Conservation (phyloP, 2,329 filamentous ascomycete genomes). For the Cyclaneusma minus region DNA sequence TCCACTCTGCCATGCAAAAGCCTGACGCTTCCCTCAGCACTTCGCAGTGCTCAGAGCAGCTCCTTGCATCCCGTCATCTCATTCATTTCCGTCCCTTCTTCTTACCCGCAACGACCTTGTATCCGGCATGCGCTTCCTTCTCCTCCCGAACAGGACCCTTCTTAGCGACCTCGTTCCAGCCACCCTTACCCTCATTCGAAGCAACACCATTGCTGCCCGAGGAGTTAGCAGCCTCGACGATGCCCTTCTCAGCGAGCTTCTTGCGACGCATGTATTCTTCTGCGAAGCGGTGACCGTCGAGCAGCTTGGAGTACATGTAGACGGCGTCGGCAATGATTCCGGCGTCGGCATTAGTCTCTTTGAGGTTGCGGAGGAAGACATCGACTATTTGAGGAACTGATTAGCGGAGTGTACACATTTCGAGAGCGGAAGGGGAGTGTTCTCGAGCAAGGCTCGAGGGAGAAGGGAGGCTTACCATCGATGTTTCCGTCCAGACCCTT, state of each 20-base stretch:
- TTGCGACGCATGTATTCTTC: slow-evolving; percentile 90
- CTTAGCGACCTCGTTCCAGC: slow-evolving; percentile 97
- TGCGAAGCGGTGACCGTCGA: slow-evolving; percentile 85
- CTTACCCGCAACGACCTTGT: slow-evolving; percentile 81
- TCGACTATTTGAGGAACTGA: slow-evolving; percentile 36
- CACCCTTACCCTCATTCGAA: slow-evolving; percentile 45
- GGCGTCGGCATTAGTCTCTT: slow-evolving; percentile 60
- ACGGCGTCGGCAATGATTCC: slow-evolving; percentile 81
- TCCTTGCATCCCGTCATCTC: too few species aligned
- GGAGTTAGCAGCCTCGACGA: slow-evolving; percentile 50
- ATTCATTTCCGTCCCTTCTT: slow-evolving; percentile 73
- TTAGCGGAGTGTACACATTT: slow-evolving; percentile 17
- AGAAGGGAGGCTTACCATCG: slow-evolving; percentile 34
- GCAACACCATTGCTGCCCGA: slow-evolving; percentile 28
- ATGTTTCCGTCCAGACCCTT: slow-evolving; percentile 57
- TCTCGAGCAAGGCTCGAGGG: background rate
- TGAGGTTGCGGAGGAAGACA: slow-evolving; percentile 61
- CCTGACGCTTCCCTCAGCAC: too few species aligned
- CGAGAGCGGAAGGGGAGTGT: background rate
- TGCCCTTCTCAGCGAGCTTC: slow-evolving; percentile 82
- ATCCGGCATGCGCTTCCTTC: slow-evolving; percentile 30
- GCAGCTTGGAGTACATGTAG: slow-evolving; percentile 72
- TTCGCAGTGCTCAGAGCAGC: too few species aligned
- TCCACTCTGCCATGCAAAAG: too few species aligned
- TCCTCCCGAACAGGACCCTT: slow-evolving; percentile 46